These are phyloP conservation scores for Yarrowia phangngaensis DNA, from an alignment of 805 yeast species.

Conservation along the genomic window DNA sequence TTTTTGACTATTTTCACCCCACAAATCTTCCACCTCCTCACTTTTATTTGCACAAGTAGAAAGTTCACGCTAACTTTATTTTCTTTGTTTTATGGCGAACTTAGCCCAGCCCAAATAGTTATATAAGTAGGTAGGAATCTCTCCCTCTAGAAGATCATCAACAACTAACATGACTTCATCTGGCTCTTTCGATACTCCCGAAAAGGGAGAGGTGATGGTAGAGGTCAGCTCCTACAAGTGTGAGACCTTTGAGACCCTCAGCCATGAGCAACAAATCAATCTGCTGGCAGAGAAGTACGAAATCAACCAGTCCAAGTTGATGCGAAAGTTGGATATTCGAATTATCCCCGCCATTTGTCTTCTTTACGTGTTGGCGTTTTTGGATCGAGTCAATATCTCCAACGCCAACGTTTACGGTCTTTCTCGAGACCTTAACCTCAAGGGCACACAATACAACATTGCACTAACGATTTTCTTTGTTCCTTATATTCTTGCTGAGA, in stretches of 20 bases:
- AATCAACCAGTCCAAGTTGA: slow-evolving; percentile 52
- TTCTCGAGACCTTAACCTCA: slow-evolving; percentile 51
- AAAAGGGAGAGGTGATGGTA: slow-evolving; percentile 4
- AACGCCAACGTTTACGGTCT: slow-evolving; percentile 76
- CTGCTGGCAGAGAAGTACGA: slow-evolving; percentile 46
- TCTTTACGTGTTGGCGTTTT: slow-evolving; percentile 68
- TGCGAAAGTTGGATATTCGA: slow-evolving; percentile 63
- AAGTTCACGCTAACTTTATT: too few relatives aligned
- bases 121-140: too few relatives aligned
- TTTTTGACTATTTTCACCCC: too few relatives aligned
- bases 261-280: slow-evolving; percentile 28
- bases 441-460: slow-evolving; percentile 57
- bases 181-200: slow-evolving; percentile 21
- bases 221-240: neutral
- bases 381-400: slow-evolving; percentile 79
- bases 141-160: too few relatives aligned
- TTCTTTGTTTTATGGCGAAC: too few relatives aligned
- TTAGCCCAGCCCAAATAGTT: too few relatives aligned
- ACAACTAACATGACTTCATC: slow-evolving; percentile 21
- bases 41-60: too few relatives aligned
- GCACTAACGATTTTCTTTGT: slow-evolving; percentile 69
- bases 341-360: slow-evolving; percentile 73
- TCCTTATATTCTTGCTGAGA: slow-evolving; percentile 64
- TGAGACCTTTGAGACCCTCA: slow-evolving; percentile 6
- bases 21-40: too few relatives aligned